These are phyloP conservation scores for Entomortierella parvispora DNA, from an alignment of 192 early-diverging fungal genomes.

Conservation along the genomic window DNA sequence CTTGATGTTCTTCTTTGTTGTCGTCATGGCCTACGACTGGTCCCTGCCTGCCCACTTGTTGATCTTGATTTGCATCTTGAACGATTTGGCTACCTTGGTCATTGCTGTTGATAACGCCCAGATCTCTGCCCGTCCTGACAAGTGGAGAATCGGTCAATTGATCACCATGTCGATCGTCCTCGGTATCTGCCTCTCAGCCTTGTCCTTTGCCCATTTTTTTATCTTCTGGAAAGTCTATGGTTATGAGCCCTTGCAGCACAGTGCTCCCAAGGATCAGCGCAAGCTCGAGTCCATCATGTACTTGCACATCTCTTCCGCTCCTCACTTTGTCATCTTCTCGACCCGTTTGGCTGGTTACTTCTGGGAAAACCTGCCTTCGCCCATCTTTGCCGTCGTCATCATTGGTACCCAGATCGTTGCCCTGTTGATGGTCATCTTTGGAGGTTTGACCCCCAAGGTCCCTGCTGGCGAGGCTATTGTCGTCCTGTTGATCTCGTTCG, in stretches of 20 bases:
- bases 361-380: constrained; percentile 76
- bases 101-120: constrained; percentile 87
- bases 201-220: constrained; percentile 68
- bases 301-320: constrained; percentile 78
- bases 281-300: constrained; percentile 83
- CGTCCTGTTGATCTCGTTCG: constrained; percentile 71
- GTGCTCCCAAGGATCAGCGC: constrained; percentile 15
- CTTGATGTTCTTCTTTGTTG: constrained; percentile 88
- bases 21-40: constrained; percentile 77
- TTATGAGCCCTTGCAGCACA: constrained; percentile 55
- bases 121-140: constrained; percentile 82
- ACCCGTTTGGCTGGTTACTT: constrained; percentile 78
- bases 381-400: constrained; percentile 73
- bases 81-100: constrained; percentile 62
- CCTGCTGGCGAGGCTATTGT: constrained; percentile 69
- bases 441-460: constrained; percentile 40
- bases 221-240: constrained; percentile 55
- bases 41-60: constrained; percentile 64
- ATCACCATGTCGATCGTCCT: constrained; percentile 75
- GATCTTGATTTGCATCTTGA: too few species aligned
- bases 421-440: constrained; percentile 63
- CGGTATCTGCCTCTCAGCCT: constrained; percentile 68
- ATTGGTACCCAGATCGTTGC: constrained; percentile 86
- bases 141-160: constrained; percentile 87
- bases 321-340: constrained; percentile 89